Evolutionary conservation across 2,329 filamentous ascomycete genomes (phyloP).

Genomic region (Botrytis pseudocinerea): DNA sequence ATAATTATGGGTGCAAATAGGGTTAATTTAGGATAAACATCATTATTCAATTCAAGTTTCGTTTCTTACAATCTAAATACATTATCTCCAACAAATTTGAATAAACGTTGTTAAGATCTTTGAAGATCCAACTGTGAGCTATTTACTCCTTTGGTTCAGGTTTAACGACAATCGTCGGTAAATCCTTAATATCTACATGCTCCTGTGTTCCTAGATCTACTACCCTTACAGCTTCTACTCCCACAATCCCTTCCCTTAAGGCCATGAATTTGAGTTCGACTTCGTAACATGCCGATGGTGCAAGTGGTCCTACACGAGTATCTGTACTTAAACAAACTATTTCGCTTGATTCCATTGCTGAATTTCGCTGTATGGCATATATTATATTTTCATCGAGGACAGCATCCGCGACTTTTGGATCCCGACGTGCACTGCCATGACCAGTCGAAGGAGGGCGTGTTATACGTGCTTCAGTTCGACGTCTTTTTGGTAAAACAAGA

Average conservation of each 20-base stretch:
- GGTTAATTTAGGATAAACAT: neutral
- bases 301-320: slow-evolving; percentile 69
- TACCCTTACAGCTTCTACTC: slow-evolving; percentile 71
- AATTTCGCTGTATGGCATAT: slow-evolving; percentile 69
- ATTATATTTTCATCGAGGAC: slow-evolving; percentile 71
- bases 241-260: slow-evolving; percentile 63
- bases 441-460: slow-evolving; percentile 52
- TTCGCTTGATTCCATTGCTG: slow-evolving; percentile 63
- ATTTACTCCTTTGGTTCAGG: slow-evolving; percentile 15
- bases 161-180: slow-evolving; percentile 65
- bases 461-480: slow-evolving; percentile 54
- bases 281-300: slow-evolving; percentile 71
- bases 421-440: slow-evolving; percentile 39
- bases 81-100: neutral
- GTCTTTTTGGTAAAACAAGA: slow-evolving; percentile 64
- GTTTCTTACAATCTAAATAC: neutral
- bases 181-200: slow-evolving; percentile 72
- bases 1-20: neutral
- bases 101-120: neutral
- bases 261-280: slow-evolving; percentile 72
- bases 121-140: neutral
- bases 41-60: neutral
- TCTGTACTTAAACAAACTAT: slow-evolving; percentile 76
- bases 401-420: slow-evolving; percentile 56
- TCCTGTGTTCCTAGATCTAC: slow-evolving; percentile 74